Base-by-base conservation (phyloP, 352 stramenopile genomes). In the Globisporangium spiculum region DNA sequence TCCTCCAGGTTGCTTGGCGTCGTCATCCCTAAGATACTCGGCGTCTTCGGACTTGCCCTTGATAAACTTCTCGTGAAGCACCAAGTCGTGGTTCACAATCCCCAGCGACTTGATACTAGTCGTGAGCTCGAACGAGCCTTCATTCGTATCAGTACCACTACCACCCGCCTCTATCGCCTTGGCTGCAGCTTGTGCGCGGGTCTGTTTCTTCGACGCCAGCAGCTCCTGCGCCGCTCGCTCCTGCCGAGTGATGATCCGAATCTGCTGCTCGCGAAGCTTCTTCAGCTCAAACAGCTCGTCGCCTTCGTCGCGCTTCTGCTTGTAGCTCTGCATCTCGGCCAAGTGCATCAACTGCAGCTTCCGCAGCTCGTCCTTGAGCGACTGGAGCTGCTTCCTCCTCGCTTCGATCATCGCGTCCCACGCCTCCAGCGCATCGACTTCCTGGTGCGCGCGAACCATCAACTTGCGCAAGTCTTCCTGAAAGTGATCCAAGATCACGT, bases 61-160 rank as follows among this genome's bases (percentile, higher is more conserved):
- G 48, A 92, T 70, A 59, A 94, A 93, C 1, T 83, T 82, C 52
- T 86, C 83, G 52, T 94, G 81, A 24, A 93, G 56, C 30, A 75
- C 64, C 24, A 92, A 67, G 54, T 93, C 84, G 41, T 91, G 83
- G 67, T 93, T 93, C 1, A 85, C 82, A 38, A 94, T 92, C 1
- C 88, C 74, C 3, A 94, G 74, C 18, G 87, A 88, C 8, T 77
- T 65, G 26, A 80, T 63, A 0, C 60, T 70, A 24, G 79, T 87
- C 10, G 78, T 77, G 1, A 87, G 76, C 41, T 90, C 80, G 0
- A 78, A 66, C 6, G 62, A 69, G 4, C 57, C 50, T 4, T 69
- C 56, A 1, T 26, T 27, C 16, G 18, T 54, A 20, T 27, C 56
- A n/a, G 10, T 14, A 8, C n/a, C 53, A 12, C 36, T 6, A 14